Evolutionary conservation across 176 grass and related monocot species (phyloP).

Genomic region (Metroxylon sagu): DNA sequence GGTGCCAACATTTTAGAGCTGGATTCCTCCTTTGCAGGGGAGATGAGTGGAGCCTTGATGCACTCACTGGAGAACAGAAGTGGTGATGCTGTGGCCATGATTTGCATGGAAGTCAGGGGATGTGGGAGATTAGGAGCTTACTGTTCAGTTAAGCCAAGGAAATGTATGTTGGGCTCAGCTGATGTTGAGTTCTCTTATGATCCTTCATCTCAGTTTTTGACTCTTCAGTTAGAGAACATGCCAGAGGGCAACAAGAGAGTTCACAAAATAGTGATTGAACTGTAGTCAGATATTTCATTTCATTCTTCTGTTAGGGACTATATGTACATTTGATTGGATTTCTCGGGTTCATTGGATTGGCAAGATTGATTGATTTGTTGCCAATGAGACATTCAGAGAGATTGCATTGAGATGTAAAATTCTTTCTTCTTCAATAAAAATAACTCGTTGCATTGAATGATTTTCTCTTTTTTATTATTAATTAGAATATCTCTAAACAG

Average conservation of each 20-base stretch:
- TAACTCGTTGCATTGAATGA: too few relatives aligned
- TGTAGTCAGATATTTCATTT: slow-evolving; percentile 13
- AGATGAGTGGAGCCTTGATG: not conserved
- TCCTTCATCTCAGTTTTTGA: slow-evolving; percentile 38
- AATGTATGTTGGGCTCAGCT: slow-evolving; percentile 38
- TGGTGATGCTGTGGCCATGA: slow-evolving; percentile 35
- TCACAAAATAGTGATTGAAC: slow-evolving; percentile 62
- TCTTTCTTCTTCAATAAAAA: too few relatives aligned
- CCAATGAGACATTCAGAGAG: too few relatives aligned
- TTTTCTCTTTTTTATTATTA: too few relatives aligned
- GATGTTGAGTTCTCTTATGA: slow-evolving; percentile 63
- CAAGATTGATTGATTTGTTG: too few relatives aligned
- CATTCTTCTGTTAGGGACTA: too few relatives aligned
- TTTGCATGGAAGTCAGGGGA: slow-evolving; percentile 68
- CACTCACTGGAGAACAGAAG: not conserved
- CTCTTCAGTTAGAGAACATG: slow-evolving; percentile 46
- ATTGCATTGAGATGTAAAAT: too few relatives aligned
- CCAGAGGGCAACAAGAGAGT: slow-evolving; percentile 38
- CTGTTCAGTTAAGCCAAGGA: slow-evolving; percentile 48
- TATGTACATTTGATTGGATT: too few relatives aligned
- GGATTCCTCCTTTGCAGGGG: not conserved
- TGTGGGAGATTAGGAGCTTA: slow-evolving; percentile 65
- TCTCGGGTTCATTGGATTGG: too few relatives aligned
- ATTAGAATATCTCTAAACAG: too few relatives aligned
- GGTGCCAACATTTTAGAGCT: slow-evolving; percentile 7